phyloP scores from a whole-genome alignment of 352 stramenopile genomes.

The Pythium myriotylum region DNA sequence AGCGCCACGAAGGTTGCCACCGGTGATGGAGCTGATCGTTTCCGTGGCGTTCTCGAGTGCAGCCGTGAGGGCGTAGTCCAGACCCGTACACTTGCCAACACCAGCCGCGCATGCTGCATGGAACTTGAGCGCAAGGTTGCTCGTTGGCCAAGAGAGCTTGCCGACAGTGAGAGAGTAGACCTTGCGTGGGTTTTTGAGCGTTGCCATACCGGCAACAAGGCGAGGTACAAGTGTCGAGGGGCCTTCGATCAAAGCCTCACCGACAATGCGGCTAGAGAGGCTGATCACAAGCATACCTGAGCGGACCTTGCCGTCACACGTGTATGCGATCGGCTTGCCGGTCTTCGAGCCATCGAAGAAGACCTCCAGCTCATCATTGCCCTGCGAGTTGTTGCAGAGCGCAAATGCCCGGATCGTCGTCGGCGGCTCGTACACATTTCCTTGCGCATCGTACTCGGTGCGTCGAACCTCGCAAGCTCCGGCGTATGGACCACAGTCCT shows the following conservation, averaged over 20 bases:
- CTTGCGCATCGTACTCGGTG: conserved; percentile 16
- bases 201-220: conserved; percentile 18
- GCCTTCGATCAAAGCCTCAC: conserved; percentile 33
- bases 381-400: conserved; percentile 18
- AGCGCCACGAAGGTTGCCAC: conserved; percentile 22
- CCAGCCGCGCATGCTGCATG: conserved; percentile 35
- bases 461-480: conserved; percentile 14
- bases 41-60: conserved; percentile 15
- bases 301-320: conserved; percentile 10
- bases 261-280: conserved; percentile 42
- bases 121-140: conserved; percentile 43
- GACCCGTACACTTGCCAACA: conserved; percentile 30
- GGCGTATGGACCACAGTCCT: conserved; percentile 19
- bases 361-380: conserved; percentile 15
- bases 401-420: conserved; percentile 17
- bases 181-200: conserved; percentile 42
- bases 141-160: conserved; percentile 37
- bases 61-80: conserved; percentile 36
- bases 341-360: conserved; percentile 14
- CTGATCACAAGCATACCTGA: conserved; percentile 47
- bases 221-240: conserved; percentile 2
- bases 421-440: conserved; percentile 12
- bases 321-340: conserved; percentile 31
- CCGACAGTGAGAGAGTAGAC: conserved; percentile 53
- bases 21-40: neutral